Evolutionary conservation across 192 early-diverging fungal genomes (phyloP), one percentile per base, ranked within the genome.

Genomic region (Dimargaris xerosporica): DNA sequence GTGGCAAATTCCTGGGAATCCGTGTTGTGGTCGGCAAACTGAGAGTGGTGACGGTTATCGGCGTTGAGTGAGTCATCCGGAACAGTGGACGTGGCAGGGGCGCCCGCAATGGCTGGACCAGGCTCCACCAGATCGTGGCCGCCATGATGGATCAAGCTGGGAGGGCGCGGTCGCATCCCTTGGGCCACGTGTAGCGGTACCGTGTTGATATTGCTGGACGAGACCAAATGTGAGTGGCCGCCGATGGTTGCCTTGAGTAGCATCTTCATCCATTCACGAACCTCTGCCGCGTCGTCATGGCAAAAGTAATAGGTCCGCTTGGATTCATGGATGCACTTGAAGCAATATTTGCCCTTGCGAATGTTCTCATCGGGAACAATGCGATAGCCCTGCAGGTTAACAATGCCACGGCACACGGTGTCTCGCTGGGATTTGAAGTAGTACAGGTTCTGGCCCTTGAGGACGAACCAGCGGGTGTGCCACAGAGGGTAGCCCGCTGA

Each of bases 211-310:
- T 81, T 78, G 47, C 75, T 78, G 15, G 82, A 84, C 2, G 80
- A 80, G 45, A 80, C 72, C 12, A 84, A 77, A 17, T 80, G 82
- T 0, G 78, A 73, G 62, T 62, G 47, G 29, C 45, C 34, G 23
- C 62, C 68, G 63, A 84, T 84, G 0, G 82, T 84, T 2, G 80
- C 78, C 64, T 84, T 84, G 77, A 84, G 80, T 58, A 84, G 62
- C 15, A 78, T 73, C 53, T 78, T 80, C 29, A 82, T 70, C 82
- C 82, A 84, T 1, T 67, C 62, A 25, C 71, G 69, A 70, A 80
- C 73, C 23, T 73, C 71, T 26, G 64, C 70, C 23, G 75, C 65
- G 44, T 73, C 71, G 30, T 84, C 82, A 2, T 78, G 74, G 56
- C 78, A 80, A 61, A 84, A 84, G 54, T 68, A 82, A 59, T 80